Conservation (phyloP, 208 protist species). For the Leishmania amazonensis region DNA sequence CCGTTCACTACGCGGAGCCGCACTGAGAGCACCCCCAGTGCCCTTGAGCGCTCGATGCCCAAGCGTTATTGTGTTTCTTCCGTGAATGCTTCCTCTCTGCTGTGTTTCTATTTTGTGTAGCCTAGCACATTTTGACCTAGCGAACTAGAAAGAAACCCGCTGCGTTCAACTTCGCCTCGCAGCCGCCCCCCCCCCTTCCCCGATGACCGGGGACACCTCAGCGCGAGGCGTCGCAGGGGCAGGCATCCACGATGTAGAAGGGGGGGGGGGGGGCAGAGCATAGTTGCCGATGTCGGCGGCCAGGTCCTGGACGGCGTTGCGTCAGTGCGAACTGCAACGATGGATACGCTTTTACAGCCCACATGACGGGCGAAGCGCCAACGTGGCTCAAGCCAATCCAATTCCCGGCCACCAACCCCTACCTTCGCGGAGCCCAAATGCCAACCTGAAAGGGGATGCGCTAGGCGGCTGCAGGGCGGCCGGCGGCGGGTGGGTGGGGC, state of each 20-base stretch:
- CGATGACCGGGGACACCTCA: background rate
- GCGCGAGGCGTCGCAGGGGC: background rate
- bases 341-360: too few species aligned
- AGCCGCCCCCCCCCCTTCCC: background rate
- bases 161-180: background rate
- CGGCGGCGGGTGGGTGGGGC: too few species aligned
- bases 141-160: background rate
- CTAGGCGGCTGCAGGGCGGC: too few species aligned
- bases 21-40: constrained; percentile 23
- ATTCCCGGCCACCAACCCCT: too few species aligned
- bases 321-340: too few species aligned
- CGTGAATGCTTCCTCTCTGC: background rate
- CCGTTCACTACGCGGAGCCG: constrained; percentile 33
- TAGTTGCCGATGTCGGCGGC: background rate
- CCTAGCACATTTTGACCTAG: background rate
- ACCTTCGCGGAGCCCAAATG: too few species aligned
- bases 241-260: too few species aligned
- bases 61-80: background rate
- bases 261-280: background rate
- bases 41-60: background rate
- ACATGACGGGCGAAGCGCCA: too few species aligned
- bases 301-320: too few species aligned
- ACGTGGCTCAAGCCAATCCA: too few species aligned
- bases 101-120: background rate
- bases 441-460: too few species aligned